Evolutionary conservation across 164 flowering plant genomes (phyloP), one percentile per base, ranked within the genome.

Genomic region (Tetracentron sinense): DNA sequence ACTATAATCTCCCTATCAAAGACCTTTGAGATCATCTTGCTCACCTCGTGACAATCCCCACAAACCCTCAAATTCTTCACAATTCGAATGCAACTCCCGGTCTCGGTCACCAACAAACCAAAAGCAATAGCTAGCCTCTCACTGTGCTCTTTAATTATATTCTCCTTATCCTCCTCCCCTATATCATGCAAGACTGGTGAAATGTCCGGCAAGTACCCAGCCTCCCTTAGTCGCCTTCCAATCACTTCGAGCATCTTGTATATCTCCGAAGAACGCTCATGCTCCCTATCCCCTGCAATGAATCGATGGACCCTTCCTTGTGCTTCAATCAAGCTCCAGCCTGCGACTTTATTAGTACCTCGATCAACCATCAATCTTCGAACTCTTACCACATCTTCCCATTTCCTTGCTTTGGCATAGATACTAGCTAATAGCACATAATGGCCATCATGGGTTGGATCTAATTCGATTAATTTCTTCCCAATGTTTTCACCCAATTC

Each of bases 51-150:
- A 66, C 92, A 86, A 61, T 85, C 91, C 66, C 58, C 74, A 64
- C 96, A 89, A 4, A 86, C 77, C 21, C 88, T 67, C 72, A 89
- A 74, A 49, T 86, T 86, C 78, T 86, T 89, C 3, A 81, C 69
- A 21, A 89, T 70, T 14, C 88, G 75, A 61, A 86, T 72, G 46
- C 66, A 74, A 44, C 77, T 68, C 46, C 86, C 96, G 0, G 72
- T 70, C 35, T 74, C 73, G 4, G 77, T 77, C 60, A 77, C 83
- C 73, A 85, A 51, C 68, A 86, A 67, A 6, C 92, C 92, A 63
- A 72, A 85, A 21, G 90, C 89, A 66, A 86, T 81, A 21, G 89
- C 96, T 26, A 89, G 77, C 66, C 87, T 89, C 77, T 89, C 92
- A 66, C 90, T 85, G 63, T 89, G 96, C 69, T 75, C 79, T 56